A percentile compares a stretch with the other conserved stretches of the same genome.
These are phyloP conservation scores for Brassica hybrid DNA, from an alignment of 441 rosid genomes.

Conservation along the genomic window DNA sequence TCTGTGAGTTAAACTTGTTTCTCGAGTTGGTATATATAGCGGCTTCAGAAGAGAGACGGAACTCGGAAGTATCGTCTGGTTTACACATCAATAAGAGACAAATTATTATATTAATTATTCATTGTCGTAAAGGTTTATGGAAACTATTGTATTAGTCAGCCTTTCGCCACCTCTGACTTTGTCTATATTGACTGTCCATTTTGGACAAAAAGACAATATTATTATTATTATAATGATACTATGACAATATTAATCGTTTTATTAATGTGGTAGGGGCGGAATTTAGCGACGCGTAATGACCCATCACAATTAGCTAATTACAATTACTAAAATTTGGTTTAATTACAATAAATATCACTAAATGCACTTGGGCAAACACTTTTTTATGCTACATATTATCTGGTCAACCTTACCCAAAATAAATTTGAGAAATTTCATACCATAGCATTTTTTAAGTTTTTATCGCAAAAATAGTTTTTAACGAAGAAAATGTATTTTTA, in stretches of 20 bases:
- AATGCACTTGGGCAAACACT: background rate
- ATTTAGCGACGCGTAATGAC: background rate
- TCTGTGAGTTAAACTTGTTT: background rate
- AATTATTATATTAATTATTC: background rate
- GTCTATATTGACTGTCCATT: background rate
- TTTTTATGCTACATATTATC: background rate
- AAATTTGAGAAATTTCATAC: too few relatives aligned
- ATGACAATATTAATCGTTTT: background rate
- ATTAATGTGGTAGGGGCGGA: background rate
- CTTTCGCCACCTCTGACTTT: background rate
- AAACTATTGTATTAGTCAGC: background rate
- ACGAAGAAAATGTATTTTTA: too few relatives aligned
- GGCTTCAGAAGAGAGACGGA: background rate
- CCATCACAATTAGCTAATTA: background rate
- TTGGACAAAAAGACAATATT: background rate
- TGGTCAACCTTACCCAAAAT: background rate
- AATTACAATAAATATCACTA: background rate
- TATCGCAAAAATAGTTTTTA: too few relatives aligned
- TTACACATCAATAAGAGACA: background rate
- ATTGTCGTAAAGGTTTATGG: background rate
- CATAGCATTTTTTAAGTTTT: too few relatives aligned
- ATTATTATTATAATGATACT: too few relatives aligned
- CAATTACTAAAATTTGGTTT: background rate
- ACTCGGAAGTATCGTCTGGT: background rate
- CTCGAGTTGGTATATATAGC: background rate